Base-by-base conservation (phyloP, 2,329 filamentous ascomycete species). In the Acephala macrosclerotiorum region DNA sequence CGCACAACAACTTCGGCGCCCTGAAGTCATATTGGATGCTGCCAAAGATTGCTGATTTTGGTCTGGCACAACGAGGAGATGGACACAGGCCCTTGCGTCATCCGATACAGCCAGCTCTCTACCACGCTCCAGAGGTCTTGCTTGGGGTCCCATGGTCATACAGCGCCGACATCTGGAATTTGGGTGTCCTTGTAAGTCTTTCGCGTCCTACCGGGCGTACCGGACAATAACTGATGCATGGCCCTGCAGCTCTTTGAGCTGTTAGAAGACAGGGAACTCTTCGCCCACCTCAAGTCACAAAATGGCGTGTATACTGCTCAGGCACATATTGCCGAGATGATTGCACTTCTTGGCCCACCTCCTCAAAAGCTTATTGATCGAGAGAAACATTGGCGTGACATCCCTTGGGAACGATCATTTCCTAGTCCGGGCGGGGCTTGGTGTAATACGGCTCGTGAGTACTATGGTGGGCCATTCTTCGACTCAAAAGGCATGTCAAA, bases 81-180 rank as follows among this genome's bases (percentile, higher is more conserved):
- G 56, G 56, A 56, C 35, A 40, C 11, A 26, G 62, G 22, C 66
- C 61, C 58, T 36, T 61, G 97, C 97, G 77, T 94, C 94, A n/a
- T 97, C 95, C 82, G 97, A 97, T 98, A 74, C 95, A 98, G 78
- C 97, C 95, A 9, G 86, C 94, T 75, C 94, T 97, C 80, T 98
- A 97, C 79, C 87, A 94, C 63, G 97, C 95, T 1, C 95, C 95
- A 2, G 95, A 97, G 80, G 95, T 98, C 64, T 97, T 98, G 66
- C 83, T 98, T 20, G 95, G 95, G 38, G 89, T 93, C 2, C 97
- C 97, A 82, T 98, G 95, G 95, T 94, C 94, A 70, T 95, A 95
- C 22, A 97, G 94, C 76, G 97, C 95, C 1, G 95, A 98, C 79
- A 92, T 97, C 7, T 98, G 95, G 95, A 97, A 95, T 79, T 97